Evolutionary conservation across 192 early-diverging fungal species (phyloP).

Genomic region (Thamnidium elegans): DNA sequence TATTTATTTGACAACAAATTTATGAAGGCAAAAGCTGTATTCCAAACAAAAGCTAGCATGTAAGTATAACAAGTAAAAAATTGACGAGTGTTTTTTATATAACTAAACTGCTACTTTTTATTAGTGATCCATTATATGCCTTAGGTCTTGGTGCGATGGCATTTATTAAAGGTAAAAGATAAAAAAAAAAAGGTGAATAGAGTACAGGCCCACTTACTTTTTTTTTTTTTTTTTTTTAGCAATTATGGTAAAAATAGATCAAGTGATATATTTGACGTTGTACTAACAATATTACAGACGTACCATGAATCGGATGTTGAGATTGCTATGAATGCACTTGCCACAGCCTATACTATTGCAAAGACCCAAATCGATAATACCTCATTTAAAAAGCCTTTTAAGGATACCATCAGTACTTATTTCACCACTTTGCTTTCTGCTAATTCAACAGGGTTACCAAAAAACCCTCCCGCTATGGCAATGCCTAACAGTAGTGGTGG

Average conservation of each 20-base stretch:
- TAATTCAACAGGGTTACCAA: slow-evolving; percentile 24
- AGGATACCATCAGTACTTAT: slow-evolving; percentile 34
- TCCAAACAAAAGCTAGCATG: slow-evolving; percentile 44
- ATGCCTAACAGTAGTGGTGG: neutral
- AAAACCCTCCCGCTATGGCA: slow-evolving; percentile 6
- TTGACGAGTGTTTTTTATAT: neutral
- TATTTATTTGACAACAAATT: slow-evolving; percentile 55
- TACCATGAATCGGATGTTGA: slow-evolving; percentile 47
- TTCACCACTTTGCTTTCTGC: slow-evolving; percentile 35
- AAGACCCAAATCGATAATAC: slow-evolving; percentile 50
- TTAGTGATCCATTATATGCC: slow-evolving; percentile 49
- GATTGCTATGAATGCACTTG: slow-evolving; percentile 40
- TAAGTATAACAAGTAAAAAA: slow-evolving; percentile 12
- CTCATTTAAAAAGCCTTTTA: slow-evolving; percentile 33
- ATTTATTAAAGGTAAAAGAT: slow-evolving; percentile 51
- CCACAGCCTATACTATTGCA: slow-evolving; percentile 40
- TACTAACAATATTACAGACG: slow-evolving; percentile 30
- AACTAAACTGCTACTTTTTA: no score
- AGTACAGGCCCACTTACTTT: neutral
- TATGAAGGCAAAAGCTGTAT: slow-evolving; percentile 46
- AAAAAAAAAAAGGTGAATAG: neutral
- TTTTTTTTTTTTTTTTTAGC: slow-evolving; percentile 7
- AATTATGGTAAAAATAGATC: slow-evolving; percentile 24
- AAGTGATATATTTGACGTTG: neutral
- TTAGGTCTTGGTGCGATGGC: slow-evolving; percentile 50